phyloP scores from a whole-genome alignment of 352 stramenopile species.

The Chrysophaeum taylorii region DNA sequence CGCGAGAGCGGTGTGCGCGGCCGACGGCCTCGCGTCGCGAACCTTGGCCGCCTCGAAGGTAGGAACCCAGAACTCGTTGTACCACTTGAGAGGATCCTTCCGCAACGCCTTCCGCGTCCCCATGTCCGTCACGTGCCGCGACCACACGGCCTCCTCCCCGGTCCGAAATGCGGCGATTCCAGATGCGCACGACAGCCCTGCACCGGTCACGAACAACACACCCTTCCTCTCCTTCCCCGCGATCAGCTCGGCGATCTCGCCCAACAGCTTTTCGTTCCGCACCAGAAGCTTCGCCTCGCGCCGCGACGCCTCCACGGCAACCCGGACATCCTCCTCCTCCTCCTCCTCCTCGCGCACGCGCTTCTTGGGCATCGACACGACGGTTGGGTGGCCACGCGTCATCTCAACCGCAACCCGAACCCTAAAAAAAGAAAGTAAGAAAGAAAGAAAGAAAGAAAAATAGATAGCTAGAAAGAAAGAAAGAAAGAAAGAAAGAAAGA shows the following conservation, averaged over 20 bases:
- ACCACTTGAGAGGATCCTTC: constrained; percentile 50
- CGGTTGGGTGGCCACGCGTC: no score
- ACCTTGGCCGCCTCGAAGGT: background rate
- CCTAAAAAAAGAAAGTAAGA: no score
- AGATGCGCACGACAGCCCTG: constrained; percentile 38
- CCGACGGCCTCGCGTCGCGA: background rate
- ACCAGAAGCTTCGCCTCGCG: no score
- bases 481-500: no score
- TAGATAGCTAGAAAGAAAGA: no score
- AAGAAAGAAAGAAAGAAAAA: no score
- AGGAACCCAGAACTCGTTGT: constrained; percentile 37
- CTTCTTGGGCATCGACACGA: no score
- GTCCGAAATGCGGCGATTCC: constrained; percentile 47
- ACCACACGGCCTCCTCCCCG: constrained; percentile 40
- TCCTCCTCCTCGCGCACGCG: no score
- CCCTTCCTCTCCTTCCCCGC: constrained; percentile 3
- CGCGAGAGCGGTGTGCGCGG: constrained; percentile 4
- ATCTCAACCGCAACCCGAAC: no score
- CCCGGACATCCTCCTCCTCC: no score
- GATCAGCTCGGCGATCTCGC: constrained; percentile 17
- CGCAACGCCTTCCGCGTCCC: constrained; percentile 47
- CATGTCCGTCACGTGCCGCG: constrained; percentile 40
- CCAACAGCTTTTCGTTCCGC: no score
- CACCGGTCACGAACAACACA: constrained; percentile 30
- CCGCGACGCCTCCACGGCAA: no score